Evolutionary conservation across 2,329 filamentous ascomycete species (phyloP), one percentile per base, ranked within the genome.

Genomic region (Helotiales sp.): DNA sequence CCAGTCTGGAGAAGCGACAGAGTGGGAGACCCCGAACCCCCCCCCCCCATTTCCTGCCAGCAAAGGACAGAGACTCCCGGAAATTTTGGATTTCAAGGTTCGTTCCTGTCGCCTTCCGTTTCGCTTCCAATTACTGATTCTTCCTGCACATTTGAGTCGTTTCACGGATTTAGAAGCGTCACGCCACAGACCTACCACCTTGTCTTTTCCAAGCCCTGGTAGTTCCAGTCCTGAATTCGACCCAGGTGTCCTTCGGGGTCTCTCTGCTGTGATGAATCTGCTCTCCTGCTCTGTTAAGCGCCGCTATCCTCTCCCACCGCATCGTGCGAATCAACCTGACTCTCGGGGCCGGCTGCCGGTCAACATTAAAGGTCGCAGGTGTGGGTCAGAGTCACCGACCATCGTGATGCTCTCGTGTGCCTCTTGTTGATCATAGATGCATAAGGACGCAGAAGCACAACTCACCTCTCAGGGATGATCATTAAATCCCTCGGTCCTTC

Each of bases 391-490:
- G 37, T 30, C 37, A 43, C 61, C 24, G 49, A 22, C 49, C 49
- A 54, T 26, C 34, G 24, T 37, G 17, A 63, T 40, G 61, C 49
- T 40, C 49, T 54, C 32, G 32, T 43, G 24, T n/a, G 22, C 17
- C 17, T 10, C 11, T 55, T 40, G 32, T 40, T 52, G 61, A 22
- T 47, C 57, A 13, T 45, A 22, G 59, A 50, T 50, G 43, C 43
- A 32, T 50, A 11, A 55, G 49, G 32, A 40, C 7, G 45, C 30
- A 45, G 24, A 40, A 45, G 24, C 60, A 43, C 47, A 43, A 45
- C 30, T 63, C 49, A 11, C 20, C 17, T 54, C 22, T 57, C 49
- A 63, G 61, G 61, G 49, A 63, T 55, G 22, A 20, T 54, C 34
- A 34, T 20, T n/a, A 30, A 40, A 45, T 40, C 49, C 49, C 34